These are phyloP conservation scores for Dentipellis sp. DNA, from an alignment of 768 basidiomycete genomes.

Conservation along the genomic window DNA sequence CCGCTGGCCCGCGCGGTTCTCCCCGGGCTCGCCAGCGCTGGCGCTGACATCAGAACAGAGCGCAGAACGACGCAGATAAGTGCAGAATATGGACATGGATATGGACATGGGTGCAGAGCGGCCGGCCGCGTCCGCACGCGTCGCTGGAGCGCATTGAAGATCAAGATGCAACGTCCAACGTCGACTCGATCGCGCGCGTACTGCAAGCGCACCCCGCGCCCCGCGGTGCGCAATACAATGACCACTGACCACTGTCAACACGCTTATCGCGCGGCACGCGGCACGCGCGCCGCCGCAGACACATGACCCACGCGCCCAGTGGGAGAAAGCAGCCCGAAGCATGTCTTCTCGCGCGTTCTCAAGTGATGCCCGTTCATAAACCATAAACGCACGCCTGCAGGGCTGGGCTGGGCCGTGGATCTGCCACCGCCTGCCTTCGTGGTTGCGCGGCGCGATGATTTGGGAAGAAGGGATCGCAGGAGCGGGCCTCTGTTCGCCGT, in stretches of 20 bases:
- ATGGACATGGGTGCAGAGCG: too few relatives aligned
- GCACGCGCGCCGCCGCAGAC: neutral
- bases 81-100: too few relatives aligned
- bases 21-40: neutral
- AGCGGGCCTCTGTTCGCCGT: too few relatives aligned
- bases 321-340: neutral
- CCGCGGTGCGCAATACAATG: neutral
- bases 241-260: neutral
- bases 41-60: neutral
- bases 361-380: neutral
- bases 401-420: neutral
- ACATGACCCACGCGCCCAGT: neutral
- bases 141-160: too few relatives aligned
- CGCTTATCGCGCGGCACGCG: neutral
- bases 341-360: neutral
- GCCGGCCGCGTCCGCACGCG: neutral
- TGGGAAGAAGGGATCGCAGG: too few relatives aligned
- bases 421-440: too few relatives aligned
- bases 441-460: too few relatives aligned
- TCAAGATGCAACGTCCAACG: too few relatives aligned
- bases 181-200: too few relatives aligned
- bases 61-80: too few relatives aligned
- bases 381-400: neutral
- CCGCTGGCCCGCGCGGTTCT: neutral
- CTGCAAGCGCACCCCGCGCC: neutral